These are phyloP conservation scores for Mesembryanthemum crystallinum DNA, from an alignment of 148 eudicot genomes.

Conservation along the genomic window DNA sequence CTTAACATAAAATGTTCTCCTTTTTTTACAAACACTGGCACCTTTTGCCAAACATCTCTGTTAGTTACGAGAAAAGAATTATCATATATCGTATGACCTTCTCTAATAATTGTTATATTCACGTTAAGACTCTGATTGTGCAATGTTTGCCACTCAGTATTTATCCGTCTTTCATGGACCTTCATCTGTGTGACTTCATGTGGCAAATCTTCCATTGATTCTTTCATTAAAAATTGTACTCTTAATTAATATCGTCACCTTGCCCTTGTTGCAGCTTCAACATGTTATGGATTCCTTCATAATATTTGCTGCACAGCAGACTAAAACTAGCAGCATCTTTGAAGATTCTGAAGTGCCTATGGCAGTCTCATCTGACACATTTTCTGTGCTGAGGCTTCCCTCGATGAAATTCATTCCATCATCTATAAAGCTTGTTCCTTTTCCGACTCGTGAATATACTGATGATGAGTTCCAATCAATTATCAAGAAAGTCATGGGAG, in stretches of 20 bases:
- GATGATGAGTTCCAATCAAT: slow-evolving; percentile 98
- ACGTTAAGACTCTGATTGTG: not conserved
- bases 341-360: slow-evolving; percentile 31
- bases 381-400: slow-evolving; percentile 38
- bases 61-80: not conserved
- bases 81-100: not conserved
- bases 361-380: slow-evolving; percentile 25
- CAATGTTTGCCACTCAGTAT: not conserved
- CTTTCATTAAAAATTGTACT: slow-evolving; percentile 2
- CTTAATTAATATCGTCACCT: not conserved
- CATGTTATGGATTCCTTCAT: slow-evolving; percentile 92
- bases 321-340: slow-evolving; percentile 24
- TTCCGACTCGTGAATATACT: slow-evolving; percentile 95
- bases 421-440: slow-evolving; percentile 80
- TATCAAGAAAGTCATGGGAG: slow-evolving; percentile 93
- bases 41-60: not conserved
- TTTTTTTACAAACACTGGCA: not conserved
- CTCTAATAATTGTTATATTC: not conserved
- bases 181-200: not conserved
- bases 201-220: not conserved
- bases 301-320: slow-evolving; percentile 68
- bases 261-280: slow-evolving; percentile 72
- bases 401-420: slow-evolving; percentile 76
- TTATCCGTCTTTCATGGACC: not conserved
- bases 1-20: not conserved